These are phyloP conservation scores for Buddleja alternifolia DNA, from an alignment of 257 asterid species.

Conservation along the genomic window DNA sequence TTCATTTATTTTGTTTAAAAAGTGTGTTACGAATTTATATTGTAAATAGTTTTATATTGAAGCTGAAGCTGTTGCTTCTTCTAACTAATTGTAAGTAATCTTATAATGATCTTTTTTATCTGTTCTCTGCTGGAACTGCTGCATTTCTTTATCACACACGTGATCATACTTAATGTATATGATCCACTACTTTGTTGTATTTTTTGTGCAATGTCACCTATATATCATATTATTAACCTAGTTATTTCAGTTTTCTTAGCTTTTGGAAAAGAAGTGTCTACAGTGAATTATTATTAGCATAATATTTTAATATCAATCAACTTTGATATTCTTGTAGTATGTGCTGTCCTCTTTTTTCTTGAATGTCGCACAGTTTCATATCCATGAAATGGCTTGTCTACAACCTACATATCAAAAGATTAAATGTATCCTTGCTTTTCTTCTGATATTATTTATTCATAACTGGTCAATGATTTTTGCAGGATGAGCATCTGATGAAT, in stretches of 20 bases:
- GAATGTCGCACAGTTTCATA: not conserved
- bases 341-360: not conserved
- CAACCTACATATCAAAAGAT: slow-evolving; percentile 6
- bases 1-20: not conserved
- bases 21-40: not conserved
- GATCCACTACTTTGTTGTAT: not conserved
- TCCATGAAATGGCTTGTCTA: not conserved
- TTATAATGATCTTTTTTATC: not conserved
- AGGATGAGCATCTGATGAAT: slow-evolving; percentile 94
- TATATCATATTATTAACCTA: not conserved
- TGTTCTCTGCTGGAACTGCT: slow-evolving; percentile 6
- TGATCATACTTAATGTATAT: slow-evolving; percentile 8
- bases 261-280: too few relatives aligned
- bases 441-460: slow-evolving; percentile 7
- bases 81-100: not conserved
- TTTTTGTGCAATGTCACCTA: not conserved
- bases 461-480: slow-evolving; percentile 36
- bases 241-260: slow-evolving; percentile 12
- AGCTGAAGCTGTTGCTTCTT: not conserved
- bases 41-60: not conserved
- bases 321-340: not conserved
- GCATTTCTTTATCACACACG: slow-evolving; percentile 9
- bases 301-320: not conserved
- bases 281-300: slow-evolving; percentile 18
- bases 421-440: not conserved